Evolutionary conservation across 2,329 filamentous ascomycete genomes (phyloP), one percentile per base, ranked within the genome.

Genomic region (Hymenotorrendiella dingleyae): DNA sequence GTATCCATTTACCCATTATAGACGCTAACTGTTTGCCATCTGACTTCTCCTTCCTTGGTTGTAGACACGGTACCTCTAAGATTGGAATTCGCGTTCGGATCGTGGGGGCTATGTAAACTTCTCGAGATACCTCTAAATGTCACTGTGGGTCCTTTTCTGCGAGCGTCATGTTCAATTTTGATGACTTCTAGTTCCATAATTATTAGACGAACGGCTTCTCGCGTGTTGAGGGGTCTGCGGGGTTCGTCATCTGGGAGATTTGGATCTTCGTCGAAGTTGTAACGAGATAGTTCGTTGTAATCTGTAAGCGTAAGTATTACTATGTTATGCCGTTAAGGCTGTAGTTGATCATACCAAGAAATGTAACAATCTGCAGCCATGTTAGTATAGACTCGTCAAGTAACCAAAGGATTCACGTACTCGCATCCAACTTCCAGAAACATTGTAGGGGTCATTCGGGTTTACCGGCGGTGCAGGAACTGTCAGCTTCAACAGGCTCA

Each of bases 11-110:
- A 68, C 67, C 65, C 71, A 46, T 70, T 65, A 50, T 76, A 78
- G 10, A 87, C 70, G 1, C 78, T 84, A 40, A 78, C 76, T 0
- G 78, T 82, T 2, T 81, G 86, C 86, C 86, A 90, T 32, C 82
- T 69, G 4, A 90, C 78, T 49, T 88, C 83, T 9, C 84, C 83
- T 49, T 86, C 73, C 9, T 70, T 70, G 0, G 84, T 89, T 50
- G 82, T 64, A 9, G 80, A 69, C 1, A 85, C 84, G 1, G 65
- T 72, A 2, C 84, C 84, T 67, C 72, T 69, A 43, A 87, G 72
- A 21, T 71, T 71, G 1, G 79, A 83, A 53, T 82, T 81, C 16
- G 80, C 79, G 56, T 86, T 84, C 4, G 80, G 76, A 56, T 87
- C 82, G 71, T 76, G 81, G 8, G 68, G 68, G 19, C 76, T 73